Percentiles rank a stretch among this genome's conserved stretches.
Evolutionary conservation across 352 stramenopile genomes (phyloP).

Genomic region (Phytopythium chamaehyphon): DNA sequence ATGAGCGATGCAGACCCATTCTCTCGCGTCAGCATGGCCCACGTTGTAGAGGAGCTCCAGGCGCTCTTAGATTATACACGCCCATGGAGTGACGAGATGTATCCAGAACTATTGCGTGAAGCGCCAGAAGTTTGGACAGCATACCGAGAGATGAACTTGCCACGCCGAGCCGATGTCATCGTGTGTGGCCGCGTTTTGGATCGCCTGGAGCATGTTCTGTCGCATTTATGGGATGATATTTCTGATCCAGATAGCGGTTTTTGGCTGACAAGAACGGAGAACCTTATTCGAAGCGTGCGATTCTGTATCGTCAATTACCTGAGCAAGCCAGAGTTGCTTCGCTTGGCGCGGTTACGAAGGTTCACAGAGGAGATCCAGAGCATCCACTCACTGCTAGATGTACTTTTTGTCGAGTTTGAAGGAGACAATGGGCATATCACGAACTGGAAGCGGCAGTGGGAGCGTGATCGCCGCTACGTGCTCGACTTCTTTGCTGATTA

Average conservation of each 20-base stretch:
- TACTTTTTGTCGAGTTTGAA: conserved; percentile 20
- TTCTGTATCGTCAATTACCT: conserved; percentile 20
- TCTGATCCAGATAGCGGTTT: conserved; percentile 12
- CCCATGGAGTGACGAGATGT: conserved; percentile 25
- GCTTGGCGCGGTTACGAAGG: conserved; percentile 17
- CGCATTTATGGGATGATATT: conserved; percentile 21
- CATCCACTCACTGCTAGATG: conserved; percentile 22
- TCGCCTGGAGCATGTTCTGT: conserved; percentile 20
- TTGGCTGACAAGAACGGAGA: conserved; percentile 28
- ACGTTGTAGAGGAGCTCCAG: conserved; percentile 13
- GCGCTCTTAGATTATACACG: conserved; percentile 15
- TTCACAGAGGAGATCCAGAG: conserved; percentile 26
- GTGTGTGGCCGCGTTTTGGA: conserved; percentile 20
- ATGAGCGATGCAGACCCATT: conserved; percentile 11
- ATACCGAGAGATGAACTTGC: conserved; percentile 18
- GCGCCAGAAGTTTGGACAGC: conserved; percentile 26
- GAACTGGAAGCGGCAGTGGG: conserved; percentile 21
- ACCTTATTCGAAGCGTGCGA: conserved; percentile 24
- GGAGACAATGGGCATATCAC: conserved; percentile 5
- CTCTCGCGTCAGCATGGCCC: conserved; percentile 14
- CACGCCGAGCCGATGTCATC: conserved; percentile 13
- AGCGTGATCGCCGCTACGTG: conserved; percentile 18
- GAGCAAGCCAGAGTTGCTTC: conserved; percentile 14
- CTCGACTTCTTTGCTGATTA: conserved; percentile 12
- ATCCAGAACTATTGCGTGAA: conserved; percentile 22